Conservation (phyloP, 1,284 basidiomycete genomes). For the Tilletia caries region DNA sequence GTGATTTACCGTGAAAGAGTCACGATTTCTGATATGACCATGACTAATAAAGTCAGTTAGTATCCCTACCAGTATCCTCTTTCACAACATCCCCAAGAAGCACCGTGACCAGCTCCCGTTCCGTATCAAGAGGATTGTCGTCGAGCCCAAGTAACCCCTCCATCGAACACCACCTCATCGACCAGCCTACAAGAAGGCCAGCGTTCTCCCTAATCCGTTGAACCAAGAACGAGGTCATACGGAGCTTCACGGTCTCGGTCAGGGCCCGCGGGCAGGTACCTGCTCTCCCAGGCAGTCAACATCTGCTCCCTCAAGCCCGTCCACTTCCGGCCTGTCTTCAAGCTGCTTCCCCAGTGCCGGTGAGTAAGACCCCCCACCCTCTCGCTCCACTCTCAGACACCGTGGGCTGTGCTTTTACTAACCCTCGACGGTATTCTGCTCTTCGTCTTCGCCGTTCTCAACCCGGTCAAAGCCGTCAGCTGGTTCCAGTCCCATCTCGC, state of each 20-base stretch:
- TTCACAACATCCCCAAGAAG: constrained; percentile 84
- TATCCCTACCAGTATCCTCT: too few species aligned
- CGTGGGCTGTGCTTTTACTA: too few species aligned
- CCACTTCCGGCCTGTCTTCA: neutral
- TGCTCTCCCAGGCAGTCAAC: neutral
- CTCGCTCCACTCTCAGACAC: too few species aligned
- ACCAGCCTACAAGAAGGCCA: too few species aligned
- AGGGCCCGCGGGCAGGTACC: neutral
- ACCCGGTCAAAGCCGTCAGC: neutral
- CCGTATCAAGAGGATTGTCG: constrained; percentile 77
- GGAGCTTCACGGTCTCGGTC: neutral
- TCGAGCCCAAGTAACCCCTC: constrained; percentile 93
- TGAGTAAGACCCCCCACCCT: neutral
- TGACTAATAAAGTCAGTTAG: too few species aligned
- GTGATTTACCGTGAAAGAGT: too few species aligned
- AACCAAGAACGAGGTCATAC: too few species aligned
- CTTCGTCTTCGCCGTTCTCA: neutral
- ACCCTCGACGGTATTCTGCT: neutral
- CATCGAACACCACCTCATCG: too few species aligned
- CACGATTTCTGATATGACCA: too few species aligned
- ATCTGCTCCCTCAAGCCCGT: neutral
- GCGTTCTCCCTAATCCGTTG: too few species aligned
- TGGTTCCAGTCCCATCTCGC: neutral
- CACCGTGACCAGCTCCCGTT: constrained; percentile 77
- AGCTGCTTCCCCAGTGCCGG: neutral